These are phyloP conservation scores for Martensiomyces pterosporus DNA, from an alignment of 192 early-diverging fungal species.

Conservation along the genomic window DNA sequence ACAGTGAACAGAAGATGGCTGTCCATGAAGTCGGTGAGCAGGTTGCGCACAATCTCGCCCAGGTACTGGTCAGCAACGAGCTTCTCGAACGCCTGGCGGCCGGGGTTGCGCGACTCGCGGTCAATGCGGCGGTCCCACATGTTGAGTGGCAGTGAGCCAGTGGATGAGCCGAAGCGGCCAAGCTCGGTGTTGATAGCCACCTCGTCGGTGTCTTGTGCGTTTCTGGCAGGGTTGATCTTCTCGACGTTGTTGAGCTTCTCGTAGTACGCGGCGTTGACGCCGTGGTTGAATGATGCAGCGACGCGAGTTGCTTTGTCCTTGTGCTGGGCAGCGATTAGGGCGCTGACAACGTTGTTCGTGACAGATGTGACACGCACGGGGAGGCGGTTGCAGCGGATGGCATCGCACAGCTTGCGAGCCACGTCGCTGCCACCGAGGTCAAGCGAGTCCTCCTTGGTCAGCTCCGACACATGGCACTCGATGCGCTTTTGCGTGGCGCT, in stretches of 20 bases:
- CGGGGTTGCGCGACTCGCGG: constrained; percentile 70
- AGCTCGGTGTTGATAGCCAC: constrained; percentile 95
- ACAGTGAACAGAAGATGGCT: constrained; percentile 68
- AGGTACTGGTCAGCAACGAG: constrained; percentile 89
- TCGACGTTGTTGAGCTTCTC: constrained; percentile 69
- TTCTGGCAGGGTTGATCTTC: too few species aligned
- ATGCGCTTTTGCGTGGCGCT: too few species aligned
- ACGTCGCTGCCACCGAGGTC: constrained; percentile 71
- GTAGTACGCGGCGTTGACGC: constrained; percentile 89
- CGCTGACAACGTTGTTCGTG: constrained; percentile 94
- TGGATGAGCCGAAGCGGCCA: constrained; percentile 76
- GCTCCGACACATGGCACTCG: too few species aligned
- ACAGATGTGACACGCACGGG: constrained; percentile 78
- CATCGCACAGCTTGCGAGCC: constrained; percentile 65
- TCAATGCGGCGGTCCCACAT: constrained; percentile 80
- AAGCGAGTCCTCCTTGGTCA: constrained; percentile 49
- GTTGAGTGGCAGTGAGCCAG: constrained; percentile 66
- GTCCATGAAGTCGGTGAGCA: constrained; percentile 78
- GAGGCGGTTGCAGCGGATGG: constrained; percentile 62
- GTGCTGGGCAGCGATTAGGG: constrained; percentile 80
- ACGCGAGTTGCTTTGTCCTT: constrained; percentile 63
- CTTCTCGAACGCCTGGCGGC: constrained; percentile 80
- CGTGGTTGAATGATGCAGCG: constrained; percentile 86
- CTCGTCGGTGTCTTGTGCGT: too few species aligned
- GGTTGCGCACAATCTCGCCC: constrained; percentile 83